phyloP scores from a whole-genome alignment of 2,329 filamentous ascomycete species.

The Neurospora crassa region DNA sequence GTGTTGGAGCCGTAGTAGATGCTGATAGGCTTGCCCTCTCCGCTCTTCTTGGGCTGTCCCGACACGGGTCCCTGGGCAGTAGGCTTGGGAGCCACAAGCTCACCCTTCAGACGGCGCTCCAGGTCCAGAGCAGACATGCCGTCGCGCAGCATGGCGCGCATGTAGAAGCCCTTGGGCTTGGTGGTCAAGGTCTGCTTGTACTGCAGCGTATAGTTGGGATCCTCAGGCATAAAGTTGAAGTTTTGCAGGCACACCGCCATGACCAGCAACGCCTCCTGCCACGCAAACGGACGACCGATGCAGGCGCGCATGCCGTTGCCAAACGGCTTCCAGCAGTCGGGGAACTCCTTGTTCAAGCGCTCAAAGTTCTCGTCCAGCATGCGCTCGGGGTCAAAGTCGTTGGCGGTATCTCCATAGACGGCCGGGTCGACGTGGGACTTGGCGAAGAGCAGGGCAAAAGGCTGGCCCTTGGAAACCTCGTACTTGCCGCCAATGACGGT shows the following conservation, averaged over 20 bases:
- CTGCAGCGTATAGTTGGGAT: conserved; percentile 49
- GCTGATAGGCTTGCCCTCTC: conserved; percentile 39
- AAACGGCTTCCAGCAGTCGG: conserved; percentile 62
- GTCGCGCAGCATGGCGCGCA: conserved; percentile 51
- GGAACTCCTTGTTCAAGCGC: conserved; percentile 48
- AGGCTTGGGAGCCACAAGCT: conserved; percentile 31
- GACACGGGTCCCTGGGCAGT: background rate
- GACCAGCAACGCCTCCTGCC: conserved; percentile 59
- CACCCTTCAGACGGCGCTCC: conserved; percentile 38
- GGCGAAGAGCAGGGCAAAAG: conserved; percentile 38
- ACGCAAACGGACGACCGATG: conserved; percentile 64
- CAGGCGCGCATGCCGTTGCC: conserved; percentile 50
- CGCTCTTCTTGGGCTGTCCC: conserved; percentile 12
- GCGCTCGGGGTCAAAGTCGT: conserved; percentile 59
- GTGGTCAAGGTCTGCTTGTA: conserved; percentile 49
- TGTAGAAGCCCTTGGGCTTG: conserved; percentile 54
- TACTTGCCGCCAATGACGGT: conserved; percentile 54
- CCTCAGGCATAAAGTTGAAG: conserved; percentile 55
- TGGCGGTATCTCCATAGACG: conserved; percentile 56
- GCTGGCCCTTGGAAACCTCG: conserved; percentile 40
- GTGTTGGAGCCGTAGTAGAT: conserved; percentile 67
- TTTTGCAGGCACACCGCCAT: conserved; percentile 59
- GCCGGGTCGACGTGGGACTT: conserved; percentile 51
- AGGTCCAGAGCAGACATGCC: conserved; percentile 42
- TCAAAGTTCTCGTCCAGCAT: conserved; percentile 63